Percentiles rank a stretch among this genome's conserved stretches.
phyloP scores from a whole-genome alignment of 1,284 basidiomycete species.

The Limonomyces culmigenus region DNA sequence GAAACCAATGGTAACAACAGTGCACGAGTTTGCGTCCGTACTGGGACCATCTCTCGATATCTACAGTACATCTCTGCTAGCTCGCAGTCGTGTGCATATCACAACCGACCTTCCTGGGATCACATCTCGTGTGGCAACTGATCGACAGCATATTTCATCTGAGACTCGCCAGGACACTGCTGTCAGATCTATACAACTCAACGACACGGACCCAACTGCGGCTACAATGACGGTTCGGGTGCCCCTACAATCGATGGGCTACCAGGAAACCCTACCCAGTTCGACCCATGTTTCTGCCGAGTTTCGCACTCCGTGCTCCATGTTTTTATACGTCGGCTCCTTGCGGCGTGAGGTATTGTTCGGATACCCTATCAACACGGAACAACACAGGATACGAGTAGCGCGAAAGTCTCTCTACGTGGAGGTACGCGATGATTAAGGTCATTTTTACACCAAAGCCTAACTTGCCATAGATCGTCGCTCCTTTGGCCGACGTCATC shows the following conservation, averaged over 20 bases:
- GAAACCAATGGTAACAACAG: background rate
- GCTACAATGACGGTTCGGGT: background rate
- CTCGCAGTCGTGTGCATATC: background rate
- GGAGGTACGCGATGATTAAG: background rate
- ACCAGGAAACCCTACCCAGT: too few relatives aligned
- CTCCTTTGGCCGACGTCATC: background rate
- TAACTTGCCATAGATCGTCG: background rate
- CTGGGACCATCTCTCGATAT: background rate
- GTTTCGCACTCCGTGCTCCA: background rate
- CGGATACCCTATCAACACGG: too few relatives aligned
- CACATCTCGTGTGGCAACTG: background rate
- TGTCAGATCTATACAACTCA: background rate
- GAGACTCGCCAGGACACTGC: background rate
- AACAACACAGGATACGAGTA: background rate
- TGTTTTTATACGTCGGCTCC: too few relatives aligned
- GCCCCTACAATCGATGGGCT: background rate
- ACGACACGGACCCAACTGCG: too few relatives aligned
- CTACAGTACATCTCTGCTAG: background rate
- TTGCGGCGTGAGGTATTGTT: too few relatives aligned
- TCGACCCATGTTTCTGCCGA: too few relatives aligned
- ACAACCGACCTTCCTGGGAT: background rate
- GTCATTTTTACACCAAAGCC: too few relatives aligned
- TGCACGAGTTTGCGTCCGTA: background rate
- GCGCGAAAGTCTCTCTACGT: conserved; percentile 2
- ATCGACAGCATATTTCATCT: too few relatives aligned